Evolutionary conservation across 345 rosid genomes (phyloP).

Genomic region (Dipteronia sinensis): DNA sequence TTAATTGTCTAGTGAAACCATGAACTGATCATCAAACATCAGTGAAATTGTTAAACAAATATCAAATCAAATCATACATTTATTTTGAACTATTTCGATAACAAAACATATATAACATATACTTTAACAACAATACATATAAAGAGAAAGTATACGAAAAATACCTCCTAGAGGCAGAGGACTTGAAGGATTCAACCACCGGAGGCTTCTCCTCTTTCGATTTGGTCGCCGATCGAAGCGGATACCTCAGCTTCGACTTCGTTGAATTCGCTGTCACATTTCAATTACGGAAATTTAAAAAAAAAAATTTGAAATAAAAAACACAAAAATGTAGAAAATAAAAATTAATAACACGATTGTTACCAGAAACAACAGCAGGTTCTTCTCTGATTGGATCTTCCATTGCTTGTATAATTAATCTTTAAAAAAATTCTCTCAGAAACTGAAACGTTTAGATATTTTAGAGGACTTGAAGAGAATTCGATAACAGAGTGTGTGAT

Average conservation of each 20-base stretch:
- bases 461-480: background rate
- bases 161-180: constrained; percentile 53
- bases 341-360: background rate
- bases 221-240: constrained; percentile 77
- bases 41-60: too few relatives aligned
- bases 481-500: background rate
- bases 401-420: constrained; percentile 24
- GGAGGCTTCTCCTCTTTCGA: constrained; percentile 61
- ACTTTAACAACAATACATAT: background rate
- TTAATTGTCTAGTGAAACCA: background rate
- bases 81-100: too few relatives aligned
- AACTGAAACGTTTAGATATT: background rate
- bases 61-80: too few relatives aligned
- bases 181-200: constrained; percentile 37
- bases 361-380: constrained; percentile 49
- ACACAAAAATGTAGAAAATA: background rate
- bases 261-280: constrained; percentile 36
- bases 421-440: background rate
- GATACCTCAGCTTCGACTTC: constrained; percentile 72
- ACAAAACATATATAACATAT: background rate
- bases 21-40: background rate
- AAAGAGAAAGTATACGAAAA: background rate
- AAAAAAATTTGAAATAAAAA: background rate
- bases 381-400: constrained; percentile 52
- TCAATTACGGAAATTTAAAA: background rate